Evolutionary conservation across 129 eudicot genomes (phyloP), one percentile per base, ranked within the genome.

Genomic region (Artemisia annua): DNA sequence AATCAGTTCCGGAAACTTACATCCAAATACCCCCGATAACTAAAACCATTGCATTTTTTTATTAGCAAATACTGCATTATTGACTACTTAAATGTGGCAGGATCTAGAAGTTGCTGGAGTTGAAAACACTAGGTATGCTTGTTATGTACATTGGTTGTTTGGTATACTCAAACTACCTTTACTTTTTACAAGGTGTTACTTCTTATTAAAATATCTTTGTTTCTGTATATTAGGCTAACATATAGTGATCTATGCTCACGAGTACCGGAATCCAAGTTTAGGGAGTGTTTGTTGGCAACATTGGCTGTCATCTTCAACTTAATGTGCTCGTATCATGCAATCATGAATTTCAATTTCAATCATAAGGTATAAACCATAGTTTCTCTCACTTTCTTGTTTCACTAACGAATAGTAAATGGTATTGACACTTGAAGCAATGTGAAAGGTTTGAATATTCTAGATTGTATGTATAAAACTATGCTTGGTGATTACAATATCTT

Each of bases 231-330:
- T 82, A 94, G 99, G 81, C 85, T 90, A 56, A 95, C 96, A 24
- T 95, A 90, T 85, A 95, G 96, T 80, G 99, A 95, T 82, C 78
- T 95, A 65, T 95, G 97, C 88, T 73, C 66, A 55, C 85, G 77
- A 48, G 82, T 95, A 83, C 97, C 99, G 68, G 99, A 90, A 80
- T 77, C 96, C 57, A 88, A 88, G 84, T 95, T 90, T 73, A 86
- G 99, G 79, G 88, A 83, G 76, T 90, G 97, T 82, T 80, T 95
- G 77, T 73, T 90, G 74, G 92, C 85, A 75, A 90, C 94, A 18
- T 76, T 90, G 78, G 88, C 94, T 73, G 90, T 83, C 66, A 85
- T 91, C 48, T 95, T 90, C 77, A 81, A 84, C 85, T 76, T 88
- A 74, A 86, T 95, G 99, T 81, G 88, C 66, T 90, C 96, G 6